Conservation (phyloP, 345 rosid genomes). For the Brassica cretica region DNA sequence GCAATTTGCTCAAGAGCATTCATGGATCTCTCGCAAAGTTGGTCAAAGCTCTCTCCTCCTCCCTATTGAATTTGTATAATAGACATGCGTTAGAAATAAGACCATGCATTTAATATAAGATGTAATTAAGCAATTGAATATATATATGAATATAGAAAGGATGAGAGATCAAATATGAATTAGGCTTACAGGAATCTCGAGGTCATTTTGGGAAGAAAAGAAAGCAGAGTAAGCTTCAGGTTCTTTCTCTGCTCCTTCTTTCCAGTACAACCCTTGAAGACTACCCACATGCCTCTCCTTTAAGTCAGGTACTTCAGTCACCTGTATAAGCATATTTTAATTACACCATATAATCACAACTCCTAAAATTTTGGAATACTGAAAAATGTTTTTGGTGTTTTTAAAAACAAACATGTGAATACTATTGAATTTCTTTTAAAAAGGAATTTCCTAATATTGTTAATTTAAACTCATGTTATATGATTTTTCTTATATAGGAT, state of each 20-base stretch:
- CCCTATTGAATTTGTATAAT: conserved; percentile 20
- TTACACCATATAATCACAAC: not conserved
- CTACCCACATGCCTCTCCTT: conserved; percentile 43
- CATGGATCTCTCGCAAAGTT: conserved; percentile 42
- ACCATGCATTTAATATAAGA: not conserved
- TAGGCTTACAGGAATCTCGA: conserved; percentile 34
- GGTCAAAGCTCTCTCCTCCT: conserved; percentile 46
- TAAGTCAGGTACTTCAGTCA: conserved; percentile 36
- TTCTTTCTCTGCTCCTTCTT: conserved; percentile 39
- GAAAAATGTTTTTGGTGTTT: not conserved
- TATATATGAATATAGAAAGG: no score
- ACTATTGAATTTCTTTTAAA: not conserved
- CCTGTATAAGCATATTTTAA: conserved; percentile 12
- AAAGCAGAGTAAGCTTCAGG: conserved; percentile 43
- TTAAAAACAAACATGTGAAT: not conserved
- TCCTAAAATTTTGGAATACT: conserved; percentile 2
- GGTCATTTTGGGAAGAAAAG: conserved; percentile 42
- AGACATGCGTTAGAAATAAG: not conserved
- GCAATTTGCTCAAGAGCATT: conserved; percentile 39
- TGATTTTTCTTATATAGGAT: not conserved
- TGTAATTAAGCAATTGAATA: not conserved
- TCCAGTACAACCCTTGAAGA: conserved; percentile 43
- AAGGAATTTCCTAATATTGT: not conserved
- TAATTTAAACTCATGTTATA: not conserved
- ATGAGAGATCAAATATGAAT: not conserved